phyloP scores from a whole-genome alignment of 2,329 filamentous ascomycete genomes.

The Teratosphaeria epicoccoides region DNA sequence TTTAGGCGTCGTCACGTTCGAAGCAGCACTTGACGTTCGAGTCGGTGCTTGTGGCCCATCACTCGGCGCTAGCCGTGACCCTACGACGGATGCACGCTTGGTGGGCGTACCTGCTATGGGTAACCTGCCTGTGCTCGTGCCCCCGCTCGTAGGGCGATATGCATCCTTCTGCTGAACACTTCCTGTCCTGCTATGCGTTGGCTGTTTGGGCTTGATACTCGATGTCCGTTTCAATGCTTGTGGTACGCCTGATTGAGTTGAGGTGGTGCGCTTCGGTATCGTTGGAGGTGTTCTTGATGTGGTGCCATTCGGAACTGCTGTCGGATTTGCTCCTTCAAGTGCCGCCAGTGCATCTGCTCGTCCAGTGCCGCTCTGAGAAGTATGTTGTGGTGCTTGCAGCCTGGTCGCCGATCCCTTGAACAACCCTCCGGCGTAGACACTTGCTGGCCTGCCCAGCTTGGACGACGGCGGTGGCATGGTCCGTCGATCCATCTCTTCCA shows the following conservation, averaged over 20 bases:
- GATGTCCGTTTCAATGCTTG: constrained; percentile 8
- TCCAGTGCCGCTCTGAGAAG: constrained; percentile 1
- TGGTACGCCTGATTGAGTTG: constrained; percentile 13
- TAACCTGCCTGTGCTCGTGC: not conserved
- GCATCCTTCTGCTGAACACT: constrained; percentile 1
- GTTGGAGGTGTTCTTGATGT: not conserved
- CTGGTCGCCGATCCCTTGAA: constrained; percentile 9
- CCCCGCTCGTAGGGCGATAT: constrained; percentile 4
- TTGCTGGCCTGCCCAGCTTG: constrained; percentile 11
- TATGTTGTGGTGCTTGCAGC: constrained; percentile 9
- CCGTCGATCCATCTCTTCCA: constrained; percentile 11
- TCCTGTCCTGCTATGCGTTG: constrained; percentile 8
- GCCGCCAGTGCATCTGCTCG: constrained; percentile 9
- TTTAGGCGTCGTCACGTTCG: constrained; percentile 5
- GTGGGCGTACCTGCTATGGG: constrained; percentile 6
- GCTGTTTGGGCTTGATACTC: constrained; percentile 5
- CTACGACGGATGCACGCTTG: constrained; percentile 14
- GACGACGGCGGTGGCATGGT: constrained; percentile 20
- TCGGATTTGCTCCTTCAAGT: constrained; percentile 3
- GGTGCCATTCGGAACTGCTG: not conserved
- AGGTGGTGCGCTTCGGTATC: constrained; percentile 13
- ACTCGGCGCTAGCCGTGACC: constrained; percentile 10
- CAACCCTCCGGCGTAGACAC: constrained; percentile 6
- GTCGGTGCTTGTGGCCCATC: constrained; percentile 6
- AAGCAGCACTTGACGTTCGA: constrained; percentile 7